Base-by-base conservation (phyloP, 108 stramenopile genomes). In the Cyclotella choctawhatcheeana region DNA sequence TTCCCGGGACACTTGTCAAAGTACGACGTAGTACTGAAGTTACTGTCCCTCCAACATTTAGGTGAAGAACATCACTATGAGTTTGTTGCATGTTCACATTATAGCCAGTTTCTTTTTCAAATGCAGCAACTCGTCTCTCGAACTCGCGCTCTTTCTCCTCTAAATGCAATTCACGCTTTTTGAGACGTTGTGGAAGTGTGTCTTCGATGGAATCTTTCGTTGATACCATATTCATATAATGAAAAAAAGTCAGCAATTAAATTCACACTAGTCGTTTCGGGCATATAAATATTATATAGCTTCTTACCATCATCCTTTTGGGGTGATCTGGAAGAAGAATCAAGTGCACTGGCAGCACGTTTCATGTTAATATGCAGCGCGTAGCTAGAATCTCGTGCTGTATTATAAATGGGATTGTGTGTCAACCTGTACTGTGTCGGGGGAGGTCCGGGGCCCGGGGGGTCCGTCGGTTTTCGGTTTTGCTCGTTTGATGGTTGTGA, bases 41-140 rank as follows among this genome's bases (percentile, higher is more conserved):
- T 20, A 74, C 67, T 14, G 77, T 79, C 17, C 87, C 87, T 18
- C 87, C 85, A 4, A 88, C 82, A 66, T 88, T 88, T n/a, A 88
- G 71, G 33, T 82, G 74, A 27, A 88, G 73, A 44, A 88, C 85
- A 72, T 88, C 84, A 35, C 58, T 59, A 6, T 67, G 58, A 25
- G 40, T 12, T 60, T 60, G 69, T 30, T 47, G 63, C 2, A 21
- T n/a, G 63, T 64, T 64, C 37, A 70, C n/a, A n/a, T n/a, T 70
- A 21, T 60, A 33, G 0, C 69, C 67, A 16, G 67, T 44, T 56
- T 56, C 67, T 44, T 56, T 55, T 56, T 69, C 67, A 27, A 69
- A 69, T 20, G 55, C 37, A 3, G 67, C 37, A 3, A 69, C 50
- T 54, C 25, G 53, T 22, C 27, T 53, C 18, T 69, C 67, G 14